These are phyloP conservation scores for Claviceps sp. DNA, from an alignment of 2,329 filamentous ascomycete species.

Conservation along the genomic window DNA sequence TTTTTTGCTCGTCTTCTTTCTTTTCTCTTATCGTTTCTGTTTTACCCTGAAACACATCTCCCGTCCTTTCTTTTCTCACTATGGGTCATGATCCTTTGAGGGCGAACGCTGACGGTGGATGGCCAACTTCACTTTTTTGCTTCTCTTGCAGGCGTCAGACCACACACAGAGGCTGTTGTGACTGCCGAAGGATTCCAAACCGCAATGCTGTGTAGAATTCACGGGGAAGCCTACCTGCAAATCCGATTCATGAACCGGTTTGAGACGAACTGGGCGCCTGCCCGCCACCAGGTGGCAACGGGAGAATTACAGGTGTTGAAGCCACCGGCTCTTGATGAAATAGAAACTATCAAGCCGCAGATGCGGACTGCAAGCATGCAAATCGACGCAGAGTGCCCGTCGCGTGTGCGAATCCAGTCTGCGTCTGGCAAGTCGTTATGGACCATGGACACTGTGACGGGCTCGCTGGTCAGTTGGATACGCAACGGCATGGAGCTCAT, in stretches of 20 bases:
- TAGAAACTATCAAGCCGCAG: constrained; percentile 8
- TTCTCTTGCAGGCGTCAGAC: constrained; percentile 23
- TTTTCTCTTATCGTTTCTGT: too few species aligned
- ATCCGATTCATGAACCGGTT: constrained; percentile 31
- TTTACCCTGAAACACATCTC: too few species aligned
- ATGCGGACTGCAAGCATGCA: constrained; percentile 13
- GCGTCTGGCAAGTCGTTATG: constrained; percentile 24
- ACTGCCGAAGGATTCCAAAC: constrained; percentile 19
- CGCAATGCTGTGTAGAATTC: constrained; percentile 10
- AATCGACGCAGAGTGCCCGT: constrained; percentile 3
- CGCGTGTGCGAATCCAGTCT: constrained; percentile 21
- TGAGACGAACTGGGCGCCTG: constrained; percentile 36
- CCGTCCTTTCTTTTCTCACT: too few species aligned
- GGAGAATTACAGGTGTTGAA: constrained; percentile 30
- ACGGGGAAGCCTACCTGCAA: constrained; percentile 31
- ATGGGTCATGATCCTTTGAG: too few species aligned
- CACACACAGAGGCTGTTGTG: constrained; percentile 25
- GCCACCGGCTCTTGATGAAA: constrained; percentile 16
- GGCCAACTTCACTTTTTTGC: background rate
- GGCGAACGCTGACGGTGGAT: background rate
- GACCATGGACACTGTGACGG: constrained; percentile 29
- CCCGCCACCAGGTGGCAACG: constrained; percentile 38
- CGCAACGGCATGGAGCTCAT: constrained; percentile 26
- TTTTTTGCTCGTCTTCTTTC: background rate
- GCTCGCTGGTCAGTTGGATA: constrained; percentile 29